These are phyloP conservation scores for Fusarium tjaetaba DNA, from an alignment of 2,329 filamentous ascomycete genomes.

Conservation along the genomic window DNA sequence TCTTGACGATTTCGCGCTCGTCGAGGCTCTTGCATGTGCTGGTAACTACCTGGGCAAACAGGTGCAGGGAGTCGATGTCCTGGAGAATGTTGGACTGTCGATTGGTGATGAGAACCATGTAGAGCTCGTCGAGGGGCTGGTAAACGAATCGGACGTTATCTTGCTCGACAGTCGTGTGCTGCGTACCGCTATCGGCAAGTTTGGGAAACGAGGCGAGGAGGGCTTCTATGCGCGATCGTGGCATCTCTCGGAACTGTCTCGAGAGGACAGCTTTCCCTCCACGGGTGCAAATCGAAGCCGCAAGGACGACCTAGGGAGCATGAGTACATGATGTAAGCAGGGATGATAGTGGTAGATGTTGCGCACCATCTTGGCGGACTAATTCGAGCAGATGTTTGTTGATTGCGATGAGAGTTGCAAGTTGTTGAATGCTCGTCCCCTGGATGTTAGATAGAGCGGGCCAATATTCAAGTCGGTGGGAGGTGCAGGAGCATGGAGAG, in stretches of 20 bases:
- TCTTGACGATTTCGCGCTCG: slow-evolving; percentile 92
- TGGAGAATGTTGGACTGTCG: slow-evolving; percentile 99
- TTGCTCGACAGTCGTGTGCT: slow-evolving; percentile 98
- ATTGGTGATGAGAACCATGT: slow-evolving; percentile 99
- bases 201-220: slow-evolving; percentile 98
- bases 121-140: slow-evolving; percentile 97
- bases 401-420: slow-evolving; percentile 33
- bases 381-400: slow-evolving; percentile 30
- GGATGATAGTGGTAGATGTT: slow-evolving; percentile 3
- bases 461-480: slow-evolving; percentile 46
- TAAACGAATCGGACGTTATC: slow-evolving; percentile 99
- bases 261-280: slow-evolving; percentile 98
- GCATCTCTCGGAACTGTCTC: slow-evolving; percentile 97
- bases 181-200: slow-evolving; percentile 92
- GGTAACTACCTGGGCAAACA: slow-evolving; percentile 96
- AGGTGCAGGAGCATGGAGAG: slow-evolving; percentile 28
- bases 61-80: slow-evolving; percentile 97
- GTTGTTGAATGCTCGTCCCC: slow-evolving; percentile 41
- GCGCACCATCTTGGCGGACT: slow-evolving; percentile 53
- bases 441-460: slow-evolving; percentile 43
- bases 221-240: slow-evolving; percentile 94
- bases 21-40: slow-evolving; percentile 97
- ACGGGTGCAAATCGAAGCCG: slow-evolving; percentile 97
- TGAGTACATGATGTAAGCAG: slow-evolving; percentile 30
- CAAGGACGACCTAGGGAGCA: slow-evolving; percentile 84